Evolutionary conservation across 2,329 filamentous ascomycete genomes (phyloP), one percentile per base, ranked within the genome.

Genomic region (Aspergillus hiratsukae): DNA sequence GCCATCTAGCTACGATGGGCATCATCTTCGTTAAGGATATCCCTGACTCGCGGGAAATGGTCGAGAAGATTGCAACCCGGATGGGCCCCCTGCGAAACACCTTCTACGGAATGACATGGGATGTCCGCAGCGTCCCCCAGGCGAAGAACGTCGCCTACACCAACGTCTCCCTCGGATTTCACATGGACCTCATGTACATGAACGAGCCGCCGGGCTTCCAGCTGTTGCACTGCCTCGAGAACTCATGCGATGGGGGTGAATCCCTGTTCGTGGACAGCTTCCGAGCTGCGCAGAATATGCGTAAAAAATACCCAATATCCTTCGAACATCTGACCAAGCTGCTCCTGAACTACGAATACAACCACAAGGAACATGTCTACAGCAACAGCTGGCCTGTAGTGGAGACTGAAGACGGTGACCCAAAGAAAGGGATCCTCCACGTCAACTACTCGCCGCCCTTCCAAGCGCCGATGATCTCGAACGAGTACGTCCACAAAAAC

Each of bases 121-220:
- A 97, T 72, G 93, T 97, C 11, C 84, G 86, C 53, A 90, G 87
- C 3, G 88, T 95, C 53, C 87, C 88, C 1, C 73, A 90, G 54
- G 90, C 92, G 25, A 91, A 93, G 69, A 97, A 97, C 70, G 89
- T 97, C 3, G 93, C 94, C 9, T 91, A 97, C 75, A 97, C 93
- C 1, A 87, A 83, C 67, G 82, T 87, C 50, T 87, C 87, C 67
- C 84, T 97, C 1, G 90, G 89, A 17, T 86, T 97, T 49, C 94
- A 99, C 76, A 94, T 96, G 84, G 94, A 97, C 70, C 81, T 97
- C 43, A 81, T 97, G 54, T 97, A 97, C 75, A 87, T 94, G 74
- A 77, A 82, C 14, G 83, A 90, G 51, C 86, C 90, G 2, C 93
- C 93, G 0, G 85, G 87, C 31, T 84, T 94, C 52, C 93, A 99